Evolutionary conservation across 805 yeast species (phyloP), one percentile per base, ranked within the genome.

Genomic region (Wilhelminamyces savonicus): DNA sequence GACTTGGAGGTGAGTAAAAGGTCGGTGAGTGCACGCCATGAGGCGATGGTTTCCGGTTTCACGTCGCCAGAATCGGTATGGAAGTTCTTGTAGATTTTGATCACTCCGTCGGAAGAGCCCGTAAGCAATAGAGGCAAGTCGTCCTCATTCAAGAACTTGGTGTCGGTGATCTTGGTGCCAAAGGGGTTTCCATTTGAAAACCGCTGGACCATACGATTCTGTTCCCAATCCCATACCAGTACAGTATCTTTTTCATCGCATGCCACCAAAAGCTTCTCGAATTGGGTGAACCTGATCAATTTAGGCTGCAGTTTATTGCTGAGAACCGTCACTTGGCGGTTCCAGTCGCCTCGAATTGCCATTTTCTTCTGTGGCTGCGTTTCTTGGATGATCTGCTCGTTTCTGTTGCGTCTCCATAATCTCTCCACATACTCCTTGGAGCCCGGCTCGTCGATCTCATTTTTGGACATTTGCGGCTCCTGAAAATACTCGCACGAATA

Each of bases 11-110:
- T 80, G 16, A 86, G 65, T 12, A 86, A 59, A 48, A 90, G 66
- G 52, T 88, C 96, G 0, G 94, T 82, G 34, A 92, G 66, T 0
- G 95, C 96, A 52, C 96, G 72, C 97, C 97, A 92, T 1, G 96
- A 75, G 0, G 95, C 73, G 3, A 87, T 76, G 30, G 85, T 56
- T 42, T 81, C 80, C 6, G 78, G 66, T 7, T 45, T 43, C 5
- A 41, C 36, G 9, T 52, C 54, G 7, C 34, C 39, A 9, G 23
- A 32, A 14, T 42, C 41, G 11, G 73, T 69, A 32, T 82, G 80
- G 51, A 85, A 82, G 46, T 82, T 76, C 43, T 82, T 80, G 56
- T 81, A 92, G 8, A 92, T 74, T 37, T 84, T 81, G 15, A 94
- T 80, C n/a, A 85, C 82, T 33, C 98, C 98, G 50, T 92, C 98